Percentiles rank a stretch among this genome's conserved stretches.
Evolutionary conservation across 2,329 filamentous ascomycete species (phyloP).

Genomic region (Fusarium albosuccineum): DNA sequence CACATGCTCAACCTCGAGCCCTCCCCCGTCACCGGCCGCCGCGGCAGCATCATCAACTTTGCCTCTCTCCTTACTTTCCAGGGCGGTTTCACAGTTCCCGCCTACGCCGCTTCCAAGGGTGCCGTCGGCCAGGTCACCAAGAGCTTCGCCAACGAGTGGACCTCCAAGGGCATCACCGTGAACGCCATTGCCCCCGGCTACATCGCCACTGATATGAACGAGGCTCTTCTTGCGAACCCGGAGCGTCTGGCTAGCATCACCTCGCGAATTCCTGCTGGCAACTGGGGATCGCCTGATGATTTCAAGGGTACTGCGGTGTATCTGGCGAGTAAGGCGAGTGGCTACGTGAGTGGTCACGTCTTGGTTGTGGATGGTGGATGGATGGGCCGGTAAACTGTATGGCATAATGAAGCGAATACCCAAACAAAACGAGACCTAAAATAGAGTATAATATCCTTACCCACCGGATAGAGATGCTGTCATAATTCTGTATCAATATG

Average conservation of each 20-base stretch:
- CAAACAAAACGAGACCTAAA: not conserved
- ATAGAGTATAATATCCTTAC: conserved; percentile 16
- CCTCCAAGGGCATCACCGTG: conserved; percentile 80
- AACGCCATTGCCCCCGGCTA: conserved; percentile 93
- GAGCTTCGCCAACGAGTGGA: conserved; percentile 89
- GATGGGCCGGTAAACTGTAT: conserved; percentile 78
- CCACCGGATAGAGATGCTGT: not conserved
- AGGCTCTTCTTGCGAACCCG: conserved; percentile 79
- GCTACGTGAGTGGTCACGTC: conserved; percentile 85
- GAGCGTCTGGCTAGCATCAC: conserved; percentile 79
- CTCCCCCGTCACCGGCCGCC: conserved; percentile 63
- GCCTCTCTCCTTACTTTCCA: conserved; percentile 86
- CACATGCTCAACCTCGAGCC: conserved; percentile 77
- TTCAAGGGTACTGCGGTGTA: conserved; percentile 88
- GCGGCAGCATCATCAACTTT: conserved; percentile 85
- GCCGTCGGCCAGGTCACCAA: conserved; percentile 89
- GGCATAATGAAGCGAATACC: not conserved
- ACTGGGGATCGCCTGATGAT: conserved; percentile 87
- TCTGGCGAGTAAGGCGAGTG: conserved; percentile 80
- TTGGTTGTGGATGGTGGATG: conserved; percentile 90
- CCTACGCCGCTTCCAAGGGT: conserved; percentile 88
- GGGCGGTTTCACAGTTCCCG: conserved; percentile 88
- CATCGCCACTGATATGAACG: conserved; percentile 95
- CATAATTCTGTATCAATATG: too few species aligned
- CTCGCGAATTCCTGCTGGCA: conserved; percentile 82